Base-by-base conservation (phyloP, 805 yeast species). In the Hanseniaspora jakobsenii region DNA sequence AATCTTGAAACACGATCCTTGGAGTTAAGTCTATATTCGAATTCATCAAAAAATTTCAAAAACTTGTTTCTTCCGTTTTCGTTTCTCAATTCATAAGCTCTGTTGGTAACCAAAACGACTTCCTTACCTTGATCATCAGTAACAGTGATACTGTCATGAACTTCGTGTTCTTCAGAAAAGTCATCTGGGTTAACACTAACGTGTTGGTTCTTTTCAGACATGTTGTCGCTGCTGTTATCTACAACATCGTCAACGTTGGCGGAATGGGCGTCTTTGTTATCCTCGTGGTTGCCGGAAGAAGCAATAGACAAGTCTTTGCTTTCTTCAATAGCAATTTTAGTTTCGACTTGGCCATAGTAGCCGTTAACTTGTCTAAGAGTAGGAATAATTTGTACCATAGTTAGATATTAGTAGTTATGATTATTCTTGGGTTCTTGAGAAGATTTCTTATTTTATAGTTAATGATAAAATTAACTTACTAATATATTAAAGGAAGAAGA, bases 1-100 rank as follows among this genome's bases (percentile, higher is more conserved):
- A 34, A 41, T 23, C 64, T 51, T 7, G 58, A 51, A 64, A 50
- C 34, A 40, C 53, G 57, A 38, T 59, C 55, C 12, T 56, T 52
- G 36, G 61, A 58, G 39, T 63, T 64, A 36, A 63, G 50, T 42
- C 75, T 56, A 51, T 72, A 72, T 51, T 72, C 77, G 50, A 64
- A 70, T 50, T 72, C 77, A 51, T 72, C 70, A 47, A 71, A 71
- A 48, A 60, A 70, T 23, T 63, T 64, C 62, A 63, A 69, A 72
- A 75, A 62, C 47, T 55, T 58, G 24, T 69, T 56, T 32, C 60
- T 56, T 3, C 42, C 42, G 12, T 61, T 54, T 48, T 65, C 69
- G 49, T 66, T 65, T 50, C 70, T 58, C 18, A 62, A 49, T 38
- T 66, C 70, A 30, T 60, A 61, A 7, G 65, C 64, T 47, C 58